Conservation (phyloP, 192 early-diverging fungal genomes). For the Backusella circina region DNA sequence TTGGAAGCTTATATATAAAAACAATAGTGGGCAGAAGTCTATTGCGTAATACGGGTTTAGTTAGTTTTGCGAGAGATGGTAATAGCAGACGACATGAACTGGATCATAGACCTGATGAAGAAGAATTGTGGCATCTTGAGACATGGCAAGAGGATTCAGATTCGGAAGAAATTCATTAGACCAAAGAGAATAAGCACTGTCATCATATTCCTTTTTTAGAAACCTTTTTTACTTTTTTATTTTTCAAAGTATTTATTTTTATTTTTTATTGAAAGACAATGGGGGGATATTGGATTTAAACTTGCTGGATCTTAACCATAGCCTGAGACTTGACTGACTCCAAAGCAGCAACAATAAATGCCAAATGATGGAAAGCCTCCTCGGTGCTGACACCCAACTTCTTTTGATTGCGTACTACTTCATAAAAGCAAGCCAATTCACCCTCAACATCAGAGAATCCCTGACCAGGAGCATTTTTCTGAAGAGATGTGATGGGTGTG, state of each 20-base stretch:
- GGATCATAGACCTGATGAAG: constrained; percentile 2
- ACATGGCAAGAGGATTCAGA: neutral
- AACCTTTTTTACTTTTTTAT: neutral
- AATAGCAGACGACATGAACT: neutral
- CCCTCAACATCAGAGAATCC: constrained; percentile 35
- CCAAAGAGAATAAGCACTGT: neutral
- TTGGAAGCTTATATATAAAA: neutral
- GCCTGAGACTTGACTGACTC: constrained; percentile 24
- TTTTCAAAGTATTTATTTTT: neutral
- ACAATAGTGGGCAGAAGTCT: constrained; percentile 13
- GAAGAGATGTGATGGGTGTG: neutral
- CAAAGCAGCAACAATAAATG: constrained; percentile 29
- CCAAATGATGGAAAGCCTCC: constrained; percentile 35
- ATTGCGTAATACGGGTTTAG: constrained; percentile 1
- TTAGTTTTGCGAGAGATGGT: neutral
- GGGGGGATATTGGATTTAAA: neutral
- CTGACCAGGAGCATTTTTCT: neutral
- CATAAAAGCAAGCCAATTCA: constrained; percentile 25
- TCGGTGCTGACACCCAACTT: constrained; percentile 15
- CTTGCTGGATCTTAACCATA: constrained; percentile 1
- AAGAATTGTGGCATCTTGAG: constrained; percentile 8
- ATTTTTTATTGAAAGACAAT: neutral
- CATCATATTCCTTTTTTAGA: neutral
- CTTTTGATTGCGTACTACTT: constrained; percentile 14
- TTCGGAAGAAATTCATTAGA: neutral